Evolutionary conservation across 106 monocot species (phyloP).

Genomic region (Dendrobium huoshanense): DNA sequence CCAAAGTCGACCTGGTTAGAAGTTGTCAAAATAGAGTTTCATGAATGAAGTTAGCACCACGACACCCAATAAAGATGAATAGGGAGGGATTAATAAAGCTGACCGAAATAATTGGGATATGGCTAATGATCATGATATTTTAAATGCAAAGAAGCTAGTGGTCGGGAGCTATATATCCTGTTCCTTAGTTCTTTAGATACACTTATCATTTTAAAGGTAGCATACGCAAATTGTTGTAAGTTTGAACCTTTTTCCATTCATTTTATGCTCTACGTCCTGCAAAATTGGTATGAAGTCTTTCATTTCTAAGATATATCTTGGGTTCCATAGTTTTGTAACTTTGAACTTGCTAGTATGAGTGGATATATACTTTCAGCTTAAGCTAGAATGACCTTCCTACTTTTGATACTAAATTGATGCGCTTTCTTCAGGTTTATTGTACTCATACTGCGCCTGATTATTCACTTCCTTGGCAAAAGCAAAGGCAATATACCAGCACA

Average conservation of each 20-base stretch:
- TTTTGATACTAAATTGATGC: slow-evolving; percentile 1
- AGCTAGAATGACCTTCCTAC: neutral
- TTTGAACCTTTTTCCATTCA: neutral
- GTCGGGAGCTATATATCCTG: neutral
- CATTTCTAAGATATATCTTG: neutral
- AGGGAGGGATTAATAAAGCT: neutral
- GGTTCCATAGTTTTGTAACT: neutral
- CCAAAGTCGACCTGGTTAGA: neutral
- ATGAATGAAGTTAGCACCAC: neutral
- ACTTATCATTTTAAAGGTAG: neutral
- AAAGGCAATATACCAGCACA: slow-evolving; percentile 85
- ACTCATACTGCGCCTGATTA: slow-evolving; percentile 92
- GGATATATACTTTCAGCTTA: neutral
- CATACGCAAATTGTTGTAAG: neutral
- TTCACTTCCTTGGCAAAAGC: slow-evolving; percentile 97
- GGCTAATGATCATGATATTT: neutral
- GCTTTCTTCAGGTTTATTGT: slow-evolving; percentile 66
- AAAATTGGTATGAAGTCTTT: neutral
- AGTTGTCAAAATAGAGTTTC: neutral
- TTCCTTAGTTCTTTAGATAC: neutral
- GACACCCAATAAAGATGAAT: neutral
- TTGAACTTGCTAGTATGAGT: neutral
- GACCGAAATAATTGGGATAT: neutral
- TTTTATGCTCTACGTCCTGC: neutral
- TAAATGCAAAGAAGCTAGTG: neutral